Conservation (phyloP, 805 yeast genomes). For the Metschnikowia similis region DNA sequence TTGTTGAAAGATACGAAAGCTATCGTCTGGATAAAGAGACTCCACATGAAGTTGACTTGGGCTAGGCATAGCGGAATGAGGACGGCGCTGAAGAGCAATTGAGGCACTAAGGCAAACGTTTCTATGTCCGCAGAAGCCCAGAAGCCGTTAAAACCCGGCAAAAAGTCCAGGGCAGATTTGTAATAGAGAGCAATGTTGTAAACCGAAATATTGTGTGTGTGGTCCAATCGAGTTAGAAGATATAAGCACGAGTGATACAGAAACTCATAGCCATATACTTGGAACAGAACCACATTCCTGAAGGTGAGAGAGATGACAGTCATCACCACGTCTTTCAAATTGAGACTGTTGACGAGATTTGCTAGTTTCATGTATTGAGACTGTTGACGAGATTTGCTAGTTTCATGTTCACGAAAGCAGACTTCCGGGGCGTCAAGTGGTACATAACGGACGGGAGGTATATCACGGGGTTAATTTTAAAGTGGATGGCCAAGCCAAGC, state of each 20-base stretch:
- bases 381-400: too few species aligned
- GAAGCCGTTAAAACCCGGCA: neutral
- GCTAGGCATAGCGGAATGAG: slow-evolving; percentile 52
- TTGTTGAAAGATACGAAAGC: slow-evolving; percentile 43
- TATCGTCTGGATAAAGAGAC: slow-evolving; percentile 40
- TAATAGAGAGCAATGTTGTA: slow-evolving; percentile 74
- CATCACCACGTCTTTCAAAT: slow-evolving; percentile 26
- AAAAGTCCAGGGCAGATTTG: slow-evolving; percentile 39
- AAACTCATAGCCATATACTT: slow-evolving; percentile 68
- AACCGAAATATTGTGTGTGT: slow-evolving; percentile 89
- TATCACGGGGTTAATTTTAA: slow-evolving; percentile 88
- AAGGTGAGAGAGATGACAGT: slow-evolving; percentile 41
- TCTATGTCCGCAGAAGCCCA: slow-evolving; percentile 29
- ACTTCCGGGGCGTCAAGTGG: slow-evolving; percentile 27
- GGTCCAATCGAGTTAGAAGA: slow-evolving; percentile 81
- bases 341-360: slow-evolving; percentile 34
- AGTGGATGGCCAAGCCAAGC: slow-evolving; percentile 79
- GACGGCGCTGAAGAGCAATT: slow-evolving; percentile 55
- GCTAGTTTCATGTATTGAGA: too few species aligned
- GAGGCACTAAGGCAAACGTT: slow-evolving; percentile 79
- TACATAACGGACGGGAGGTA: slow-evolving; percentile 71
- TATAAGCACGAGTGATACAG: slow-evolving; percentile 75
- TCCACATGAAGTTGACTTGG: slow-evolving; percentile 25
- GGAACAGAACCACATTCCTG: slow-evolving; percentile 59
- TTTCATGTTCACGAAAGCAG: slow-evolving; percentile 16